Conservation (phyloP, 2,329 filamentous ascomycete genomes). For the Septoria linicola region DNA sequence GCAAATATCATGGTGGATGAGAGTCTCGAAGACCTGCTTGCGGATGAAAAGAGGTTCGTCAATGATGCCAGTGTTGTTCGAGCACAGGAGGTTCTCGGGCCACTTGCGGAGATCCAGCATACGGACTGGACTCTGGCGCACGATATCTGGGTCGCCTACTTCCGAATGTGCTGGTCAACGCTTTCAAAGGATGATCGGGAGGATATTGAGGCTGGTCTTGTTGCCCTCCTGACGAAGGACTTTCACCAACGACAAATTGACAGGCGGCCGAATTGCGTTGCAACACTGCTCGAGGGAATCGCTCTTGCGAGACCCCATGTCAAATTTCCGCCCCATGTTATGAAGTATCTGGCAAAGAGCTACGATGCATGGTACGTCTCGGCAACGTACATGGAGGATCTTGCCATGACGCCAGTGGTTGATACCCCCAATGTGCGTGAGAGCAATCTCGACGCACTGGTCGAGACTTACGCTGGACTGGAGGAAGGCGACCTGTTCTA, state of each 20-base stretch:
- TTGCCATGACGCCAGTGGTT: slow-evolving; percentile 77
- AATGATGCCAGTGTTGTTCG: slow-evolving; percentile 81
- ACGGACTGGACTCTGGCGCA: slow-evolving; percentile 78
- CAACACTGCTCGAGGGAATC: slow-evolving; percentile 84
- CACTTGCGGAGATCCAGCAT: slow-evolving; percentile 88
- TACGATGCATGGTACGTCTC: slow-evolving; percentile 99
- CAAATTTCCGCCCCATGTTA: slow-evolving; percentile 90
- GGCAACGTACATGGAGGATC: slow-evolving; percentile 83
- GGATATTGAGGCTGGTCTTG: slow-evolving; percentile 87
- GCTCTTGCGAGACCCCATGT: slow-evolving; percentile 82
- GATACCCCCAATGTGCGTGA: slow-evolving; percentile 84
- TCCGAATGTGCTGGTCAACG: slow-evolving; percentile 91
- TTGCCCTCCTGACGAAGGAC: slow-evolving; percentile 88
- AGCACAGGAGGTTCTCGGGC: slow-evolving; percentile 83
- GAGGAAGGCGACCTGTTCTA: slow-evolving; percentile 98
- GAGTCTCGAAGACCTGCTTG: slow-evolving; percentile 75
- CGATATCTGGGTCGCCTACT: slow-evolving; percentile 85
- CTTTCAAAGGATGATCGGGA: slow-evolving; percentile 81
- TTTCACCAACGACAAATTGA: slow-evolving; percentile 94
- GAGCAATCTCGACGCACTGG: slow-evolving; percentile 92
- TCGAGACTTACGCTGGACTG: slow-evolving; percentile 84
- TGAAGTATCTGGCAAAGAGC: slow-evolving; percentile 91
- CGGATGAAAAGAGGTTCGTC: slow-evolving; percentile 78
- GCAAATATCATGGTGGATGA: slow-evolving; percentile 73
- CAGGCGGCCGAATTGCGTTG: slow-evolving; percentile 90